These are phyloP conservation scores for Kluyveromyces dobzhanskii DNA, from an alignment of 805 yeast species.

Conservation along the genomic window DNA sequence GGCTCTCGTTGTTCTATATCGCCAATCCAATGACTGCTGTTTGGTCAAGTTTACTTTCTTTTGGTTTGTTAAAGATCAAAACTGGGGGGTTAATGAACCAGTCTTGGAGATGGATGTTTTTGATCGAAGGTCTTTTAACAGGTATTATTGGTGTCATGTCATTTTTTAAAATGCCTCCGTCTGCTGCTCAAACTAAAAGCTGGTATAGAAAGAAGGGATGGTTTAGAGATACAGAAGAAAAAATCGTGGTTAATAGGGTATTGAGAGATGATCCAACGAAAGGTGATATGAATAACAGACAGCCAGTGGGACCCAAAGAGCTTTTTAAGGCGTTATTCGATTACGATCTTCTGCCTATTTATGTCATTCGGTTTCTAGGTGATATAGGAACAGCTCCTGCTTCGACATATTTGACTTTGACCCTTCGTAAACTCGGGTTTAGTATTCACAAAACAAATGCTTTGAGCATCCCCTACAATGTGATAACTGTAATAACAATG, in stretches of 20 bases:
- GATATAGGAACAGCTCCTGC: slow-evolving; percentile 31
- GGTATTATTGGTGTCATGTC: slow-evolving; percentile 42
- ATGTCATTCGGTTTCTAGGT: slow-evolving; percentile 39
- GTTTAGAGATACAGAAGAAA: slow-evolving; percentile 46
- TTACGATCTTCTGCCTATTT: slow-evolving; percentile 51
- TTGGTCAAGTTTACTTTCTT: slow-evolving; percentile 47
- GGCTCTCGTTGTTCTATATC: slow-evolving; percentile 52
- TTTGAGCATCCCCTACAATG: too few species aligned
- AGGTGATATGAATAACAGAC: slow-evolving; percentile 62
- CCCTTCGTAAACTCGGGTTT: slow-evolving; percentile 42
- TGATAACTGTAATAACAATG: too few species aligned
- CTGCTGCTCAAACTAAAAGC: slow-evolving; percentile 45
- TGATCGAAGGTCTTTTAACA: slow-evolving; percentile 59
- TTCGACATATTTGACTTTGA: slow-evolving; percentile 38
- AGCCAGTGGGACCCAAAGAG: slow-evolving; percentile 35
- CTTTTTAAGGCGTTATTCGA: slow-evolving; percentile 37
- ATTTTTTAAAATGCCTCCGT: slow-evolving; percentile 46
- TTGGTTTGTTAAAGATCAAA: slow-evolving; percentile 46
- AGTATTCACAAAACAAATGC: too few species aligned
- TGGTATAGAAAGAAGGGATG: slow-evolving; percentile 43
- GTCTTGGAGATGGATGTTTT: slow-evolving; percentile 59
- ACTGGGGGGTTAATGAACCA: slow-evolving; percentile 35
- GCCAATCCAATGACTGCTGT: too few species aligned
- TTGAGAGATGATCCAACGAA: slow-evolving; percentile 57
- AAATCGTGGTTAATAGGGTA: slow-evolving; percentile 49